Evolutionary conservation across 306 rosid species (phyloP).

Genomic region (Urtica urens): DNA sequence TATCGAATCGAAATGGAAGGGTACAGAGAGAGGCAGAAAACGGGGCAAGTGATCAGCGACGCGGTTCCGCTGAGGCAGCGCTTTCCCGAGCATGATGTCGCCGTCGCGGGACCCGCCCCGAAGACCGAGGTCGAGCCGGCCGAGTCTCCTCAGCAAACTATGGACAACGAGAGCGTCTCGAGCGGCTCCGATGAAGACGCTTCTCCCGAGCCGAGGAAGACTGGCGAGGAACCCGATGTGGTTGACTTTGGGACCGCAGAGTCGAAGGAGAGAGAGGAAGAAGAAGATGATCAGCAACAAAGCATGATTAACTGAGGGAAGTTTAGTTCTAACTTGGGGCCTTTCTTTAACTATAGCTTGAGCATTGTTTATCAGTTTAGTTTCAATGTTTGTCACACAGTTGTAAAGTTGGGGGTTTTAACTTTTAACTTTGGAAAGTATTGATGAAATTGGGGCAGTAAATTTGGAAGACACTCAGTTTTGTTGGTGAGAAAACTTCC

Average conservation of each 20-base stretch:
- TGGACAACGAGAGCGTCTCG: constrained; percentile 36
- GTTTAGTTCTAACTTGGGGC: not conserved
- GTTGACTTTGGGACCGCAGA: not conserved
- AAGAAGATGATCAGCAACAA: no score
- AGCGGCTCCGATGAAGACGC: constrained; percentile 39
- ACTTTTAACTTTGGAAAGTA: no score
- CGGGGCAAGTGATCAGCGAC: constrained; percentile 47
- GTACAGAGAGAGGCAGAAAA: constrained; percentile 48
- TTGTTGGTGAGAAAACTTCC: not conserved
- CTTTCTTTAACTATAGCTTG: not conserved
- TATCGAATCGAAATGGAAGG: constrained; percentile 71
- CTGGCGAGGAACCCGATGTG: not conserved
- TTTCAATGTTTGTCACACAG: not conserved
- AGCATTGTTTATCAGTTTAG: not conserved
- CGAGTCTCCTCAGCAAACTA: constrained; percentile 26
- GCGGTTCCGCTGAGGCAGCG: constrained; percentile 67
- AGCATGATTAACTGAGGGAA: no score
- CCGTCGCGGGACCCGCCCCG: constrained; percentile 29
- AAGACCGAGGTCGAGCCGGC: constrained; percentile 32
- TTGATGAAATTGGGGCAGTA: not conserved
- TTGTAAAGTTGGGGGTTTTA: constrained; percentile 3
- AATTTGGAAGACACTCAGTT: constrained; percentile 7
- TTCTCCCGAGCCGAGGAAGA: constrained; percentile 14
- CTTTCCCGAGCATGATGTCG: constrained; percentile 36
- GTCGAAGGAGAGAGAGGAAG: not conserved